Conservation (phyloP, 306 rosid species). For the Macrotyloma uniflorum region DNA sequence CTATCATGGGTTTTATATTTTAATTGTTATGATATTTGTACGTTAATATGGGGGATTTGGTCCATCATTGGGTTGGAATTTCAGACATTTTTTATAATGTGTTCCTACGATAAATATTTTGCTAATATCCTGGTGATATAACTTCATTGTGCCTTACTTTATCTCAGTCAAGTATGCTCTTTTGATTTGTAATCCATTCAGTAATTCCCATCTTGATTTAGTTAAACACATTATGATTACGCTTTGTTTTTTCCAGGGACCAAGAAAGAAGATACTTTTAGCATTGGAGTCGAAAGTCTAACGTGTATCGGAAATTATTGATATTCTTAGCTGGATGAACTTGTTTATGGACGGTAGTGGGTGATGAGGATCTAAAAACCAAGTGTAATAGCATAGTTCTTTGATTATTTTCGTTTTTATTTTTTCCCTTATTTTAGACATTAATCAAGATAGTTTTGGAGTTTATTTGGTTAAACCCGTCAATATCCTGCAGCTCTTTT, state of each 20-base stretch:
- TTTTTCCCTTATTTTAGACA: conserved; percentile 16
- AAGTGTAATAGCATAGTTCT: conserved; percentile 36
- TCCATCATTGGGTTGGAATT: background rate
- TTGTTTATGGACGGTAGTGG: conserved; percentile 25
- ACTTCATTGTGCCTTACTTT: background rate
- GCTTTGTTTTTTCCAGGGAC: conserved; percentile 72
- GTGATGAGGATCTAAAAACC: conserved; percentile 25
- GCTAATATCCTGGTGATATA: background rate
- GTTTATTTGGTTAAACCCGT: conserved; percentile 33
- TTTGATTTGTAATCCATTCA: background rate
- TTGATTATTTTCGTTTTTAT: conserved; percentile 14
- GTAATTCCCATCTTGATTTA: background rate
- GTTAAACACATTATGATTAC: conserved; percentile 34
- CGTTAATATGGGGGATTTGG: conserved; percentile 6
- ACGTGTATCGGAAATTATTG: conserved; percentile 31
- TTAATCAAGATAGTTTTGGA: conserved; percentile 39
- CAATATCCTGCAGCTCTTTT: background rate
- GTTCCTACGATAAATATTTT: background rate
- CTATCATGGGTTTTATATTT: background rate
- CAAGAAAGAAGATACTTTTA: conserved; percentile 95
- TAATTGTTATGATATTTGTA: background rate
- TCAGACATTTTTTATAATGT: background rate
- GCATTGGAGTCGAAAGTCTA: conserved; percentile 85
- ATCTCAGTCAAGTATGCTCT: background rate
- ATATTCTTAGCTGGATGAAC: conserved; percentile 29